Conservation (phyloP, 345 rosid species). For the Citrus mangshanensis region DNA sequence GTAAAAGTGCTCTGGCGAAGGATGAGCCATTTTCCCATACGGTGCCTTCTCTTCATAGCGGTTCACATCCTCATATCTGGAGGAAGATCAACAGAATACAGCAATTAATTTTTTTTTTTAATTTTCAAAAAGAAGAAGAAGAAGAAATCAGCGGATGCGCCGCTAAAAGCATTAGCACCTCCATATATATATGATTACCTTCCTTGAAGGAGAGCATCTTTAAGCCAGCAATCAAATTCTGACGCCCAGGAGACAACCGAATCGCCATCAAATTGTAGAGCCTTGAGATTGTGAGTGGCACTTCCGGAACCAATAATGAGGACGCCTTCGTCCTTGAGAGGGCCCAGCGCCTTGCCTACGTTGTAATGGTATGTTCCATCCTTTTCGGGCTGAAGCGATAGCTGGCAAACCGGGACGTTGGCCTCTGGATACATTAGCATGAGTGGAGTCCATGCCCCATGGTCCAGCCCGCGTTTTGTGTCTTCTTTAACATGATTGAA, state of each 20-base stretch:
- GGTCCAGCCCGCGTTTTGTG: conserved; percentile 74
- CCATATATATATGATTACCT: conserved; percentile 35
- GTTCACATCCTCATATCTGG: conserved; percentile 79
- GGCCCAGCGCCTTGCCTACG: conserved; percentile 82
- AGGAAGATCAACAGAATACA: background rate
- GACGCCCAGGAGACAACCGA: conserved; percentile 61
- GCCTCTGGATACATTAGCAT: conserved; percentile 96
- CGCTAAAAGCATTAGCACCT: no score
- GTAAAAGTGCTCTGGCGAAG: conserved; percentile 82
- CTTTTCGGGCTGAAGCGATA: conserved; percentile 61
- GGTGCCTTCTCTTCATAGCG: conserved; percentile 67
- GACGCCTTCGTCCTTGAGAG: conserved; percentile 80
- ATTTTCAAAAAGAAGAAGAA: no score
- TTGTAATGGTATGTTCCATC: conserved; percentile 72
- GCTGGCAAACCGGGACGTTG: conserved; percentile 77
- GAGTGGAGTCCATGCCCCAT: conserved; percentile 96
- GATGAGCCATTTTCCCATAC: conserved; percentile 70
- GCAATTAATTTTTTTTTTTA: no score
- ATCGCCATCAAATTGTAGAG: conserved; percentile 17
- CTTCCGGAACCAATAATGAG: conserved; percentile 89
- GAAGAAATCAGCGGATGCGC: no score
- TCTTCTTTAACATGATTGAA: conserved; percentile 59
- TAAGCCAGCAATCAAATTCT: conserved; percentile 81
- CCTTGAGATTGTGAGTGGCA: conserved; percentile 70
- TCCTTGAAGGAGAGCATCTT: conserved; percentile 71